Percentiles rank a stretch among this genome's conserved stretches.
These are phyloP conservation scores for Acer saccharum DNA, from an alignment of 345 rosid genomes.

Conservation along the genomic window DNA sequence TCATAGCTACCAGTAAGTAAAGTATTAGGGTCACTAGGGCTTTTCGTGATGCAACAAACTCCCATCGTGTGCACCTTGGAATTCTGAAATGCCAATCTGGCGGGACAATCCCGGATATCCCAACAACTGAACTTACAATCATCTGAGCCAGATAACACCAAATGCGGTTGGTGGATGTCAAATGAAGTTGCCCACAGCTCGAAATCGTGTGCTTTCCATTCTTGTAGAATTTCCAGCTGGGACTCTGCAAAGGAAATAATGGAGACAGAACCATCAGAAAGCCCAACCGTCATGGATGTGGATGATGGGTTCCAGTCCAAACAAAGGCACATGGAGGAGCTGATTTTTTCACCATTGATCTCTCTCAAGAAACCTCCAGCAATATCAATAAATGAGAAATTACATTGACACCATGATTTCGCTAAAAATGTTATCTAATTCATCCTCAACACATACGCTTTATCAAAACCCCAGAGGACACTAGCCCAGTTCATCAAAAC, in stretches of 20 bases:
- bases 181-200: slow-evolving; percentile 85
- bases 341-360: slow-evolving; percentile 49
- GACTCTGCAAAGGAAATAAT: slow-evolving; percentile 57
- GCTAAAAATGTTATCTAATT: neutral
- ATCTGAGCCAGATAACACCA: slow-evolving; percentile 83
- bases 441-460: neutral
- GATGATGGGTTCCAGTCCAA: slow-evolving; percentile 75
- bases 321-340: slow-evolving; percentile 82
- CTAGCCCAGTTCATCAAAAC: neutral
- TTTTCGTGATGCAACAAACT: slow-evolving; percentile 72
- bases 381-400: slow-evolving; percentile 5
- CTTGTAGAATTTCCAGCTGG: slow-evolving; percentile 45
- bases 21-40: slow-evolving; percentile 48
- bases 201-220: slow-evolving; percentile 86
- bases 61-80: slow-evolving; percentile 84
- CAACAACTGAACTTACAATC: slow-evolving; percentile 89
- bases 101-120: slow-evolving; percentile 62
- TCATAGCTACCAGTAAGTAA: slow-evolving; percentile 85
- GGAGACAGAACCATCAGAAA: slow-evolving; percentile 79
- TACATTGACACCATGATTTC: neutral
- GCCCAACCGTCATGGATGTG: slow-evolving; percentile 57
- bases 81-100: slow-evolving; percentile 52
- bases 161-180: slow-evolving; percentile 64
- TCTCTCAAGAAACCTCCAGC: slow-evolving; percentile 54
- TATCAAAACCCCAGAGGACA: neutral